phyloP scores from a whole-genome alignment of 2,329 filamentous ascomycete species.

The Penicillium sp. region DNA sequence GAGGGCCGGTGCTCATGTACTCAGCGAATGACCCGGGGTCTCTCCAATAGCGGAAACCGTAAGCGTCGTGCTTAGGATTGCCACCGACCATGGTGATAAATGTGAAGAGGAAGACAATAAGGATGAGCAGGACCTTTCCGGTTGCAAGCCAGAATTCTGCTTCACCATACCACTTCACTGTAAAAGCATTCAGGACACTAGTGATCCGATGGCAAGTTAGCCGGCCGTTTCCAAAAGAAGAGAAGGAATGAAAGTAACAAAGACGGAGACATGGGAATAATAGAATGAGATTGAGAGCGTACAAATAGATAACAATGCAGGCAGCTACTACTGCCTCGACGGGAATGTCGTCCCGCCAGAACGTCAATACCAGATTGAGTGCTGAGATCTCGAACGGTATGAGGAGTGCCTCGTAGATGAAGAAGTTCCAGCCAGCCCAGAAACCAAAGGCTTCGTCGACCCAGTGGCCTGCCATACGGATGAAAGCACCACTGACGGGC shows the following conservation, averaged over 20 bases:
- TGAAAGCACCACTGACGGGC: conserved; percentile 44
- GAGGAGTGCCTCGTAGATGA: conserved; percentile 41
- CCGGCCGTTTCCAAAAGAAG: background rate
- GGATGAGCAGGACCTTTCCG: conserved; percentile 67
- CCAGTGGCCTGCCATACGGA: conserved; percentile 46
- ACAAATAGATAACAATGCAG: conserved; percentile 25
- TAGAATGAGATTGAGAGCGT: background rate
- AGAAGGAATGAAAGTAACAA: background rate
- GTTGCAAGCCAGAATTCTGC: conserved; percentile 51
- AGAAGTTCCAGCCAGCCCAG: conserved; percentile 50
- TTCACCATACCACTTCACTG: conserved; percentile 70
- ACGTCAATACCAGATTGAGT: conserved; percentile 41
- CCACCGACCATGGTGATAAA: conserved; percentile 79
- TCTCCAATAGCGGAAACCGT: conserved; percentile 67
- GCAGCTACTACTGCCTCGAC: conserved; percentile 35
- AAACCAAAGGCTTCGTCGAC: conserved; percentile 49
- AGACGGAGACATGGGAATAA: background rate
- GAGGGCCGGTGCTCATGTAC: conserved; percentile 9
- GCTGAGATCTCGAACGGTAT: conserved; percentile 46
- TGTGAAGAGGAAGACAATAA: conserved; percentile 70
- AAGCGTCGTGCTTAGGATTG: conserved; percentile 68
- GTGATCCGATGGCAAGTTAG: background rate
- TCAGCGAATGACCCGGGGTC: conserved; percentile 47
- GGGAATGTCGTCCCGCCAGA: conserved; percentile 42
- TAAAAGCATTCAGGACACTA: conserved; percentile 65